Base-by-base conservation (phyloP, 2,329 filamentous ascomycete genomes). In the Penicillium sp. region DNA sequence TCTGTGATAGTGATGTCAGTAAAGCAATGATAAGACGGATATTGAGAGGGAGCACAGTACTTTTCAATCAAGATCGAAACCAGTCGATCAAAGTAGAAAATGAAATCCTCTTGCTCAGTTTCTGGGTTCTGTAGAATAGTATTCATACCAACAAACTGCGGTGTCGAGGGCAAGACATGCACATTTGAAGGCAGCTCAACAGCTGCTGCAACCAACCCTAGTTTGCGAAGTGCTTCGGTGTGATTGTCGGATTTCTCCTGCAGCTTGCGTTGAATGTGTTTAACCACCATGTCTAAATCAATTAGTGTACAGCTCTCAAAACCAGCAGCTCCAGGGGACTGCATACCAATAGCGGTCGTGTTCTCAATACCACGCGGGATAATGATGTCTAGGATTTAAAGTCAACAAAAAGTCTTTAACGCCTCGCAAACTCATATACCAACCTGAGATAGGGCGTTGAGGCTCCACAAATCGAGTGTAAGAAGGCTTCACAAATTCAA, bases 291-390 rank as follows among this genome's bases (percentile, higher is more conserved):
- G 55, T 86, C 89, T 91, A 62, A 33, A 19, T 5, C 5, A 31
- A 63, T 72, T 62, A 70, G 65, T 41, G 15, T 23, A 10, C 10
- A 10, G 27, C 33, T 19, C 21, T 35, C 10, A 23, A 13, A 9
- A 13, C 15, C 13, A 41, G 2, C 9, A 55, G 36, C 4, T 19
- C 7, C 48, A 25, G 55, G 29, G 49, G 31, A 17, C 19, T 23
- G n/a, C 66, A 56, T 72, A 72, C 75, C 73, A 71, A 99, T 96
- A 5, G 94, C 94, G 25, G 96, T 94, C 62, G 86, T 86, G 70
- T 99, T 99, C 73, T 99, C 91, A 63, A 97, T 91, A 25, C 94
- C 94, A 68, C 94, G 85, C 3, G 94, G 94, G 10, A 99, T 90
- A 58, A 99, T 97, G 55, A 99, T 89, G 72, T 99, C 93, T 83